These are phyloP conservation scores for Hondaea fermentalgiana DNA, from an alignment of 108 stramenopile species.

Conservation along the genomic window DNA sequence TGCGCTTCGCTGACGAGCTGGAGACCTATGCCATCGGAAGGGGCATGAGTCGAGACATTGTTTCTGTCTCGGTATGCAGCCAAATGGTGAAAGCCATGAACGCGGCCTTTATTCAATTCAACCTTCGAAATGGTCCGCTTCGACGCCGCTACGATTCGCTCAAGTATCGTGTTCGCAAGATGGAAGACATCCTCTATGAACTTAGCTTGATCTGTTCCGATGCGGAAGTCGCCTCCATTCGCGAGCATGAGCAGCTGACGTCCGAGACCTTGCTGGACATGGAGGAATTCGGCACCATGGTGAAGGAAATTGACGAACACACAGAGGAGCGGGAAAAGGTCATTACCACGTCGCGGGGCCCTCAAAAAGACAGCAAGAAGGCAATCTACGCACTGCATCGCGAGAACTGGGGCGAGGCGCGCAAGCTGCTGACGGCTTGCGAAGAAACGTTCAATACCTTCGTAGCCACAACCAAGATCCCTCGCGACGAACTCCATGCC, in stretches of 20 bases:
- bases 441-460: slow-evolving; percentile 22
- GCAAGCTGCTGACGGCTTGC: slow-evolving; percentile 37
- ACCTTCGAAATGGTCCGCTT: neutral
- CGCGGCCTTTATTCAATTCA: neutral
- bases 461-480: slow-evolving; percentile 59
- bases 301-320: slow-evolving; percentile 20
- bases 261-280: neutral
- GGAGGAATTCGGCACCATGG: neutral
- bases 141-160: slow-evolving; percentile 38
- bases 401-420: slow-evolving; percentile 48
- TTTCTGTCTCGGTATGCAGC: neutral
- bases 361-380: slow-evolving; percentile 82
- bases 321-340: slow-evolving; percentile 70
- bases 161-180: slow-evolving; percentile 53
- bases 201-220: slow-evolving; percentile 41
- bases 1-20: neutral
- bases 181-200: slow-evolving; percentile 73
- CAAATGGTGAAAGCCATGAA: neutral
- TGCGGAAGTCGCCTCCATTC: neutral
- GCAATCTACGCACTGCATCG: slow-evolving; percentile 82
- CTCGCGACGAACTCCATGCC: slow-evolving; percentile 53
- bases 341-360: slow-evolving; percentile 76
- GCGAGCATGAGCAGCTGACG: neutral
- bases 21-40: neutral
- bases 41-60: neutral